These are phyloP conservation scores for Gossypium sturtianum DNA, from an alignment of 345 rosid genomes.

Conservation along the genomic window DNA sequence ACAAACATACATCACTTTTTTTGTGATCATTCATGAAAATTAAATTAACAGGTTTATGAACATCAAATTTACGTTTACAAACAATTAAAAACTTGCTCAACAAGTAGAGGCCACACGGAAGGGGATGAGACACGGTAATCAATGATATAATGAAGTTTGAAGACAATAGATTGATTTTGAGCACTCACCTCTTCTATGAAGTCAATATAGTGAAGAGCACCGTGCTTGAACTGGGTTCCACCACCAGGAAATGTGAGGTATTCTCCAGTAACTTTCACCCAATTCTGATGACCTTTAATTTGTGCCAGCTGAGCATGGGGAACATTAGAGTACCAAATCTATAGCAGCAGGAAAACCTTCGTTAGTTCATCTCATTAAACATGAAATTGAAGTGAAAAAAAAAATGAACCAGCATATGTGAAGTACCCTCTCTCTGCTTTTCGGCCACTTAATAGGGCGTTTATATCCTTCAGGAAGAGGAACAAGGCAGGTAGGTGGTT, in stretches of 20 bases:
- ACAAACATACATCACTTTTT: background rate
- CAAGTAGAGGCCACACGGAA: background rate
- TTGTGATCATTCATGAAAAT: background rate
- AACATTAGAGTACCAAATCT: slow-evolving; percentile 94
- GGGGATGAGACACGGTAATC: background rate
- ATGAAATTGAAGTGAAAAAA: background rate
- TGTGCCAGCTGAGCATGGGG: slow-evolving; percentile 90
- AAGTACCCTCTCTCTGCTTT: slow-evolving; percentile 84
- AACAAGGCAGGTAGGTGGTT: slow-evolving; percentile 90
- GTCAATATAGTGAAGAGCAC: slow-evolving; percentile 91
- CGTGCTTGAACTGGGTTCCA: slow-evolving; percentile 92
- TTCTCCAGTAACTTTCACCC: slow-evolving; percentile 93
- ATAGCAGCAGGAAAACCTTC: slow-evolving; percentile 34
- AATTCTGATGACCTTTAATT: slow-evolving; percentile 91
- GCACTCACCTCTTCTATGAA: slow-evolving; percentile 74
- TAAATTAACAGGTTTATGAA: background rate
- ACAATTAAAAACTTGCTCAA: background rate
- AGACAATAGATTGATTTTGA: slow-evolving; percentile 10
- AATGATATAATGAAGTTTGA: background rate
- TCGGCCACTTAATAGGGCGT: slow-evolving; percentile 81
- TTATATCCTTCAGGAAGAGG: slow-evolving; percentile 82
- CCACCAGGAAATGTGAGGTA: slow-evolving; percentile 97
- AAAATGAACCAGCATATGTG: background rate
- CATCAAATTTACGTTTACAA: background rate
- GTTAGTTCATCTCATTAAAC: background rate